Evolutionary conservation across 139 green algal species (phyloP), one percentile per base, ranked within the genome.

Genomic region (Closterium sp.): DNA sequence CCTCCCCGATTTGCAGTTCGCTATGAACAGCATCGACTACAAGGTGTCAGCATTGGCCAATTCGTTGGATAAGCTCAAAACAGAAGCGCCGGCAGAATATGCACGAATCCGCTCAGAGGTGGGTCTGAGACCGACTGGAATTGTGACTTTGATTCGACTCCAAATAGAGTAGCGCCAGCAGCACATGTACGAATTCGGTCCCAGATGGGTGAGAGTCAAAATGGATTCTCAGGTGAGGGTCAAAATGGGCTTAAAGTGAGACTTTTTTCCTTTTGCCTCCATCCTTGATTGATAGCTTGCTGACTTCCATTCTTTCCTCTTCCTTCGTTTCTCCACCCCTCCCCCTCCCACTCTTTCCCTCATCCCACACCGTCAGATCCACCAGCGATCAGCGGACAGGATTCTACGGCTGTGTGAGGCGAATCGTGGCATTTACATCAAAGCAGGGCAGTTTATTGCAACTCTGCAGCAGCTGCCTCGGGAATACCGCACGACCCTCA

Each of bases 341-440:
- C 6, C 34, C 34, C 34, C 34, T 42, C 34, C 9, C 34, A 42
- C 34, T 42, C 34, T 42, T 10, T 42, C 38, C 38, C 38, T 50
- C 38, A 50, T 9, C 7, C 38, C 38, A 50, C 38, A 50, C 38
- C 38, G 4, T 50, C 87, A 93, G 91, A 88, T 93, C 27, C 92
- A 94, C n/a, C 31, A 91, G 31, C 92, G 92, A 19, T 73, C 62
- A 30, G 92, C 93, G 38, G 17, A 87, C 28, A n/a, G 93, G 32
- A 31, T 95, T 13, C 86, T 95, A n/a, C 79, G 34, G 85, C 87
- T 95, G 31, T 95, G 92, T n/a, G 90, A 95, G 87, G 70, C 45
- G 28, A 95, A 95, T 32, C 79, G 93, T 19, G 93, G 93, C 22
- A 94, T 95, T 21, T 95, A 95, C 92, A 89, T 95, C 87, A 95